These are phyloP conservation scores for Cyphellophora europaea DNA, from an alignment of 2,329 filamentous ascomycete genomes.

Conservation along the genomic window DNA sequence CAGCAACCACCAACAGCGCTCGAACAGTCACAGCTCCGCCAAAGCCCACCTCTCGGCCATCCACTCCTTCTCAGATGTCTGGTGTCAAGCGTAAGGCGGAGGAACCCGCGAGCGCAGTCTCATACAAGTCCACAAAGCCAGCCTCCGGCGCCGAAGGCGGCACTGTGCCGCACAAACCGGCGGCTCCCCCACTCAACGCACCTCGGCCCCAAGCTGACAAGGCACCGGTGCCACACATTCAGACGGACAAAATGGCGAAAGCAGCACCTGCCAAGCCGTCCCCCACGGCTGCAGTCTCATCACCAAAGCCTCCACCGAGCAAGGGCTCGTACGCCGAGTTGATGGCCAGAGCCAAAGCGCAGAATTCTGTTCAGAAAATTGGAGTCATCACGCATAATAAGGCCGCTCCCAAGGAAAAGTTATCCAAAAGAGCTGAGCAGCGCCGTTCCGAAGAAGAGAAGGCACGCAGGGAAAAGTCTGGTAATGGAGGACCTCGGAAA, in stretches of 20 bases:
- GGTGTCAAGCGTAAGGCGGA: constrained; percentile 18
- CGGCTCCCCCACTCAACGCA: constrained; percentile 12
- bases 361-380: constrained; percentile 31
- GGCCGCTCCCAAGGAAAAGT: constrained; percentile 40
- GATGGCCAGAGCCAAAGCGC: constrained; percentile 46
- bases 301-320: constrained; percentile 30
- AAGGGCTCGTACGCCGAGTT: constrained; percentile 52
- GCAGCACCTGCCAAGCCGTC: constrained; percentile 1
- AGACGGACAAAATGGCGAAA: no score
- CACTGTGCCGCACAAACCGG: constrained; percentile 7
- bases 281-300: constrained; percentile 7
- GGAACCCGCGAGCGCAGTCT: constrained; percentile 7
- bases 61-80: constrained; percentile 5
- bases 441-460: constrained; percentile 33
- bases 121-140: constrained; percentile 13
- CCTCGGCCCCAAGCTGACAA: constrained; percentile 6
- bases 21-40: not conserved
- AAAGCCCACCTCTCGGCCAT: constrained; percentile 6
- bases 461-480: constrained; percentile 26
- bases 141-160: constrained; percentile 5
- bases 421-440: constrained; percentile 44
- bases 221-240: no score
- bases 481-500: constrained; percentile 15
- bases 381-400: constrained; percentile 48
- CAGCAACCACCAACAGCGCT: not conserved